These are phyloP conservation scores for Nothophoma quercina DNA, from an alignment of 2,329 filamentous ascomycete species.

Conservation along the genomic window DNA sequence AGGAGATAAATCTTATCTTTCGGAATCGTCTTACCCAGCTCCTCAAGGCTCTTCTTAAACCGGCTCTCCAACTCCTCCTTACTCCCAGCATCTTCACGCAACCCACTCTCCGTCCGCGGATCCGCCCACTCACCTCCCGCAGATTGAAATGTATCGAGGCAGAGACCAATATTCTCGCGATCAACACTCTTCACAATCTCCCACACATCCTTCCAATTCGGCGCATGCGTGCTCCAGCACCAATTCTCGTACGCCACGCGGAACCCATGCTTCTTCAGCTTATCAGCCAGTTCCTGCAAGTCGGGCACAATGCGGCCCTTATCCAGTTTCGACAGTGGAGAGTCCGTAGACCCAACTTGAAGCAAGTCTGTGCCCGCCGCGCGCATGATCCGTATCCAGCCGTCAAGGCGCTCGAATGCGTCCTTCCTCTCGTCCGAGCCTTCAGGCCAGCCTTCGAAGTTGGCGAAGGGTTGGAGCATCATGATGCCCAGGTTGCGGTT, in stretches of 20 bases:
- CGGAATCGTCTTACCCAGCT: constrained; percentile 66
- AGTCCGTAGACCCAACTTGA: constrained; percentile 71
- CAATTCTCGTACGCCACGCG: constrained; percentile 80
- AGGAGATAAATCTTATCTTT: constrained; percentile 76
- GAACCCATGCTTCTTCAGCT: constrained; percentile 64
- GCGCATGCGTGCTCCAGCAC: constrained; percentile 78
- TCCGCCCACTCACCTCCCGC: constrained; percentile 77
- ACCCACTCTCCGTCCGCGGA: constrained; percentile 69
- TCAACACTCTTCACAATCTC: constrained; percentile 69
- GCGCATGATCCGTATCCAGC: constrained; percentile 77
- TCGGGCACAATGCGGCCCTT: constrained; percentile 65
- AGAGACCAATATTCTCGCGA: constrained; percentile 73
- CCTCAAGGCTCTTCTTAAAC: constrained; percentile 63
- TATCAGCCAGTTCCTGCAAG: constrained; percentile 62
- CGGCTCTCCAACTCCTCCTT: constrained; percentile 57
- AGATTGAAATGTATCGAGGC: constrained; percentile 80
- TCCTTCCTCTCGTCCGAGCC: constrained; percentile 66
- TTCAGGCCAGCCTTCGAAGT: constrained; percentile 77
- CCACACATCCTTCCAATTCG: constrained; percentile 74
- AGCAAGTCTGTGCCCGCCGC: constrained; percentile 73
- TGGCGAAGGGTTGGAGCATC: constrained; percentile 77
- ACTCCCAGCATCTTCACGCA: constrained; percentile 60
- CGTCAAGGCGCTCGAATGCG: constrained; percentile 67
- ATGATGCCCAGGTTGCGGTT: constrained; percentile 67
- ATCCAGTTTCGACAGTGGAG: constrained; percentile 62